Evolutionary conservation across 352 stramenopile genomes (phyloP).

Genomic region (Phytophthora europaea): DNA sequence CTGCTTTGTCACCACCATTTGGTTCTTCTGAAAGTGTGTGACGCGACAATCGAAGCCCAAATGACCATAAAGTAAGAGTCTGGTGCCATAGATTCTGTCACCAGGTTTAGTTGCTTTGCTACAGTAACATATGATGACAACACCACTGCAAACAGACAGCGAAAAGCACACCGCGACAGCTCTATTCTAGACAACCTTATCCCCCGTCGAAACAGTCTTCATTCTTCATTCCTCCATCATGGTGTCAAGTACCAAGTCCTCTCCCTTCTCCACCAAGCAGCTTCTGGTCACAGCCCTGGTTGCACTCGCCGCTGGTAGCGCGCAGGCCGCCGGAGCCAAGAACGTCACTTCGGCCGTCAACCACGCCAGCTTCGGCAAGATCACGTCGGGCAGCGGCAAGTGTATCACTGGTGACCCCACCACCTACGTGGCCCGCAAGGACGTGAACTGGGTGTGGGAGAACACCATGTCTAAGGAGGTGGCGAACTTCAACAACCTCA

Average conservation of each 20-base stretch:
- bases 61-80: background rate
- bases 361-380: constrained; percentile 13
- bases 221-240: background rate
- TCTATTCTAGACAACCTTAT: background rate
- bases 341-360: background rate
- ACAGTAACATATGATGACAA: too few species aligned
- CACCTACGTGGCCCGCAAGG: constrained; percentile 1
- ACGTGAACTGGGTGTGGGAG: constrained; percentile 27
- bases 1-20: background rate
- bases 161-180: background rate
- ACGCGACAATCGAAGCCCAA: background rate
- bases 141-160: background rate
- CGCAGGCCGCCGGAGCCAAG: background rate
- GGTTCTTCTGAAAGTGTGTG: background rate
- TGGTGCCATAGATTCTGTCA: too few species aligned
- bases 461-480: constrained; percentile 27
- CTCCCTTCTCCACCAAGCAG: background rate
- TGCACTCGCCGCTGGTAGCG: background rate
- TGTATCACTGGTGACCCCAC: constrained; percentile 15
- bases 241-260: background rate
- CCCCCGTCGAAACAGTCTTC: background rate
- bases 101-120: too few species aligned
- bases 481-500: constrained; percentile 27
- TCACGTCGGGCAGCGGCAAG: constrained; percentile 5
- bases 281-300: background rate